Evolutionary conservation across 345 rosid species (phyloP), one percentile per base, ranked within the genome.

Genomic region (Eucalyptus cladocalyx): DNA sequence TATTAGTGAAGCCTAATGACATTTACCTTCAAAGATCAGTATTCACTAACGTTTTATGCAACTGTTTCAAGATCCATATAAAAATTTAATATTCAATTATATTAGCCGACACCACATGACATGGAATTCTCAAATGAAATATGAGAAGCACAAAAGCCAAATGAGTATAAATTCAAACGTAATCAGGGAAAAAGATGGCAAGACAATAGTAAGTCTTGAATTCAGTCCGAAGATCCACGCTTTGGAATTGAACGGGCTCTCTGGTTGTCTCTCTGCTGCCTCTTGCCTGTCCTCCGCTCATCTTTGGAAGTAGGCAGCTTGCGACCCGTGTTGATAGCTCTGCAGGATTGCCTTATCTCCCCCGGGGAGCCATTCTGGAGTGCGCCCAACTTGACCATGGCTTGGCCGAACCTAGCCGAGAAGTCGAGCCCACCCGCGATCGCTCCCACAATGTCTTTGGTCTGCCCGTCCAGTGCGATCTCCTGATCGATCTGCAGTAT

Each of bases 351-450:
- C 92, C 97, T 94, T 9, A 96, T 92, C 94, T 95, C 94, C n/a
- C 89, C 89, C 10, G 86, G 83, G 7, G 54, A 58, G 62, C 93
- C 93, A 23, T 76, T 62, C 11, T 67, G 67, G 65, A 93, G 87
- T 2, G 80, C 49, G 89, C 97, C 96, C 91, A 96, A 49, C 76
- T 91, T 95, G 60, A 93, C 92, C 98, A 94, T 94, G 58, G 97
- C 97, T 60, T 87, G 83, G 47, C 95, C 97, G 89, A 96, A 94
- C 87, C 37, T 91, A 50, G 49, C 28, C 21, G 80, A 12, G 92
- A 96, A 95, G 50, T 92, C 92, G 26, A 11, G 7, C 43, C 94
- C 30, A 4, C 16, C 49, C 13, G 93, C 93, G 28, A 95, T 51
- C 12, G 18, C 49, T 12, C 51, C 32, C 87, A 95, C 96, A 0